Conservation (phyloP, 257 asterid species). For the Henckelia pumila region DNA sequence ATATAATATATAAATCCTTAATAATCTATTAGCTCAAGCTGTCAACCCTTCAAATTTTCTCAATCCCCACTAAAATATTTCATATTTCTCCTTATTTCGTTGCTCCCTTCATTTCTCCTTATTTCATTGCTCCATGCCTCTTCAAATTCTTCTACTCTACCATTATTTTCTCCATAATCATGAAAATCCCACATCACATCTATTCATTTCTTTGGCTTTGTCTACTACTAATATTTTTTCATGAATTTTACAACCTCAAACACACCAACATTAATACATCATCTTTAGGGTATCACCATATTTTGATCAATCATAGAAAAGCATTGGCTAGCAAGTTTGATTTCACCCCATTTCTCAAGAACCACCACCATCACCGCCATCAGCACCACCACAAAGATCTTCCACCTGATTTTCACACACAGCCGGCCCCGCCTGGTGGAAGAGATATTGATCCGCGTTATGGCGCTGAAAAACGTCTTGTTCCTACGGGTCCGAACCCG, state of each 20-base stretch:
- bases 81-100: too few relatives aligned
- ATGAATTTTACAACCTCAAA: slow-evolving; percentile 32
- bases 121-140: slow-evolving; percentile 21
- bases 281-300: slow-evolving; percentile 15
- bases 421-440: slow-evolving; percentile 24
- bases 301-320: slow-evolving; percentile 35
- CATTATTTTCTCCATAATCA: slow-evolving; percentile 27
- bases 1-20: too few relatives aligned
- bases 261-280: slow-evolving; percentile 13
- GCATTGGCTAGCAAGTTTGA: slow-evolving; percentile 43
- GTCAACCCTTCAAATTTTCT: slow-evolving; percentile 32
- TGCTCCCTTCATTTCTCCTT: slow-evolving; percentile 20
- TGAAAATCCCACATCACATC: slow-evolving; percentile 37
- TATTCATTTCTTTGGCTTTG: slow-evolving; percentile 30
- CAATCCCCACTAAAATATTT: slow-evolving; percentile 26
- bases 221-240: slow-evolving; percentile 35
- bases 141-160: neutral
- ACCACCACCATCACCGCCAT: slow-evolving; percentile 28
- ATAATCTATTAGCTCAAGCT: slow-evolving; percentile 27
- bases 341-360: slow-evolving; percentile 45
- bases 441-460: slow-evolving; percentile 55
- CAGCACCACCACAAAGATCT: slow-evolving; percentile 20
- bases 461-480: slow-evolving; percentile 71
- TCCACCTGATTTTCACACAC: slow-evolving; percentile 18
- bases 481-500: slow-evolving; percentile 89